Evolutionary conservation across 1,139 yeast species (phyloP), one percentile per base, ranked within the genome.

Genomic region (Yamadazyma friedrichii): DNA sequence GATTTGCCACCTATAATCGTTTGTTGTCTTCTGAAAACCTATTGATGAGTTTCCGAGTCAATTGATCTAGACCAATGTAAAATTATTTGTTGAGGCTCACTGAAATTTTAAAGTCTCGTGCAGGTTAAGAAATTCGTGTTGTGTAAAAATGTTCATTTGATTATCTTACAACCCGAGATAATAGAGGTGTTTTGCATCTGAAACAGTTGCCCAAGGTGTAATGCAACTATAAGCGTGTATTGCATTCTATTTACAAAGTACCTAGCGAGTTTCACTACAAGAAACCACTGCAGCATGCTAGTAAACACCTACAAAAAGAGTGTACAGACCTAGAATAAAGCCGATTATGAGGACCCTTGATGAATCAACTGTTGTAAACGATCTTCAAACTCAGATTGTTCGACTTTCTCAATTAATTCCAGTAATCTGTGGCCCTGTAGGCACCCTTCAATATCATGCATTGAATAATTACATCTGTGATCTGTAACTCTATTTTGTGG

Each of bases 401-500:
- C 65, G 4, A 64, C 61, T 27, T 54, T 54, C 25, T 60, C 62
- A 13, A 64, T 74, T 4, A 88, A 60, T 34, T 80, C 85, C 46
- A 79, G 88, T 42, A 93, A 64, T 49, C 75, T 72, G 40, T 72
- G 72, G 2, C 98, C 98, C 8, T 70, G 70, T 82, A 91, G 73
- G 45, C 91, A 80, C 2, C 89, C 94, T 3, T 76, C 82, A n/a
- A 93, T 65, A 55, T 89, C 96, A 55, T 88, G 86, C 22, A 85
- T 56, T 1, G 91, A 80, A 52, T 63, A 80, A 3, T 91, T 88
- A 58, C 96, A 88, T 40, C 98, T 70, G 57, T 93, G 98, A 56
- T 93, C 99, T 0, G 98, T 91, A 41, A 93, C 79, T 53, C 98
- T 72, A 57, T 89, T 89, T 55, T 93, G 98, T 5, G 95, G 91